phyloP scores from a whole-genome alignment of 306 rosid genomes.

The Cucurbita ficifolia region DNA sequence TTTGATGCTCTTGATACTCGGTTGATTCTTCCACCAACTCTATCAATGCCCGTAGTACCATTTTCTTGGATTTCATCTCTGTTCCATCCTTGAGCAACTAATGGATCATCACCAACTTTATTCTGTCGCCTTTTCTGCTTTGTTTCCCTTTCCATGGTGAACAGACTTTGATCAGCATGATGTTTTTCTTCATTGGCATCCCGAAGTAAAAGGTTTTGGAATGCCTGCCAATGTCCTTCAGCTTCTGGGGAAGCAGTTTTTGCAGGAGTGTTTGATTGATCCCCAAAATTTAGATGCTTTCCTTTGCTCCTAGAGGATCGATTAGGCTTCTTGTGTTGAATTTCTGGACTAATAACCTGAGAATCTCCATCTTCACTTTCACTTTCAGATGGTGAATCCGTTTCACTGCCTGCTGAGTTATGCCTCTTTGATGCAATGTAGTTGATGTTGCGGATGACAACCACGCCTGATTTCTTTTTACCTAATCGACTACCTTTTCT shows the following conservation, averaged over 20 bases:
- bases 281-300: slow-evolving; percentile 21
- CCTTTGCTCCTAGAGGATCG: slow-evolving; percentile 44
- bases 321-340: slow-evolving; percentile 17
- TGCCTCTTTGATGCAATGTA: slow-evolving; percentile 62
- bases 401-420: slow-evolving; percentile 49
- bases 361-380: slow-evolving; percentile 39
- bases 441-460: slow-evolving; percentile 83
- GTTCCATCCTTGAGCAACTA: slow-evolving; percentile 33
- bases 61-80: slow-evolving; percentile 37
- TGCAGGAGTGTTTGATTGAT: slow-evolving; percentile 25
- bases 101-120: slow-evolving; percentile 47
- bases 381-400: slow-evolving; percentile 44
- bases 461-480: slow-evolving; percentile 58
- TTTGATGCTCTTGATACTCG: slow-evolving; percentile 32
- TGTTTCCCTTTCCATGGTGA: slow-evolving; percentile 36
- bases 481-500: slow-evolving; percentile 54
- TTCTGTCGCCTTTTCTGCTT: slow-evolving; percentile 29
- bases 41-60: slow-evolving; percentile 30
- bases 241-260: slow-evolving; percentile 41
- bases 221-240: slow-evolving; percentile 85
- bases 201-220: slow-evolving; percentile 72
- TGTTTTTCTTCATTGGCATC: slow-evolving; percentile 69
- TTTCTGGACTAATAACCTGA: slow-evolving; percentile 12
- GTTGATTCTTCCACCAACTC: slow-evolving; percentile 32
- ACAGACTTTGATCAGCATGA: slow-evolving; percentile 43